Evolutionary conservation across 371 early-diverging fungal species (phyloP).

Genomic region (Apophysomyces variabilis): DNA sequence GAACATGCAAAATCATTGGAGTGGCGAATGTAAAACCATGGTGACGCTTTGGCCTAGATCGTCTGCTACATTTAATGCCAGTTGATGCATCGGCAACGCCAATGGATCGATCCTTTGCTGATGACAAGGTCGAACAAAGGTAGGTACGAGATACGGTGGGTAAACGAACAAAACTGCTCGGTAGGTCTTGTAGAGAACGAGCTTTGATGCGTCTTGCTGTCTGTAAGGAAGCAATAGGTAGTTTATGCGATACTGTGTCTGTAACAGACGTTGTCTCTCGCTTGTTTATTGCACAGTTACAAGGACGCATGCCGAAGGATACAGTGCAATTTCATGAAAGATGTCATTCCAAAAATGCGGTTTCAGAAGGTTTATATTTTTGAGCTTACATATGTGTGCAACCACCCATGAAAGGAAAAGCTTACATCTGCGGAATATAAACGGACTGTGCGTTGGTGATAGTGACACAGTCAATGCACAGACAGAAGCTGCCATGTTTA

Average conservation of each 20-base stretch:
- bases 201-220: too few relatives aligned
- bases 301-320: not conserved
- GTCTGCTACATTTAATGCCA: not conserved
- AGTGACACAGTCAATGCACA: conserved; percentile 1
- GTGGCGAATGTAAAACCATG: not conserved
- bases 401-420: not conserved
- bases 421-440: not conserved
- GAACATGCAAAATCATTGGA: not conserved
- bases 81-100: too few relatives aligned
- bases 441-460: not conserved
- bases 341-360: not conserved
- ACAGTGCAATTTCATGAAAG: not conserved
- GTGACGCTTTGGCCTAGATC: not conserved
- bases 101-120: not conserved
- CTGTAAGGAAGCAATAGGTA: too few relatives aligned
- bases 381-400: not conserved
- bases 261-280: too few relatives aligned
- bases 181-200: too few relatives aligned
- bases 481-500: not conserved
- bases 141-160: not conserved
- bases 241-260: too few relatives aligned
- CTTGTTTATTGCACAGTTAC: not conserved
- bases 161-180: too few relatives aligned
- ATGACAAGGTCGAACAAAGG: not conserved
- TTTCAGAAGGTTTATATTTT: conserved; percentile 1